Evolutionary conservation across 768 basidiomycete genomes (phyloP), one percentile per base, ranked within the genome.

Genomic region (Tricholoma furcatifolium): DNA sequence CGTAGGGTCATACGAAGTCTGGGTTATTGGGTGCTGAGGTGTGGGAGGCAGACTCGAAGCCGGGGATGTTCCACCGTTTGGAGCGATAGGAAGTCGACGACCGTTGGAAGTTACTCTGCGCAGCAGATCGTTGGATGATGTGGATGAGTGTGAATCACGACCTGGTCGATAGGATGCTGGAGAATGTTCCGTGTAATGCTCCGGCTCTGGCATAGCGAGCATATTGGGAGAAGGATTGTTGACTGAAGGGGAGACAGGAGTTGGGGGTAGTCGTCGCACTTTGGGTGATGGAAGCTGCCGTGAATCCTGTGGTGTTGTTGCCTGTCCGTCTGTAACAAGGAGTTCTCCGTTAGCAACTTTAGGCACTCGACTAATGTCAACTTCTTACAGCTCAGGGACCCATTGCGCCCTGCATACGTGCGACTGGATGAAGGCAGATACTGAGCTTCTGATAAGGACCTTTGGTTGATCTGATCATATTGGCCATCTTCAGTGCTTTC

Each of bases 241-340:
- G 12, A 66, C 59, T 17, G 70, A 65, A n/a, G 74, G 65, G 27
- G 56, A 48, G 23, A 64, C 70, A 31, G 78, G 78, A 7, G 76
- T 77, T 23, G 74, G 76, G 6, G 78, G 78, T 31, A 80, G 65
- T 39, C 73, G 72, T 47, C 77, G 70, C 40, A 66, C 57, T 59
- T 61, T 64, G 53, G 64, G 56, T 42, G 68, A 66, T 30, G 55
- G 61, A 46, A 67, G 51, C 44, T 62, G 39, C 18, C 53, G 39
- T 40, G 47, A 39, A 46, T 43, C 53, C 31, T 57, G 57, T 31
- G 57, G 32, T 51, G 59, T 60, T 47, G 48, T 6, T 27, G 43
- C 50, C 30, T 56, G 53, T 31, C 53, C 43, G 35, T 64, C 56
- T 60, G 21, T 24, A 53, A 30, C 31, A 20, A 43, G 2, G 30